Conservation (phyloP, 208 protist genomes). For the Balamuthia mandrillaris region DNA sequence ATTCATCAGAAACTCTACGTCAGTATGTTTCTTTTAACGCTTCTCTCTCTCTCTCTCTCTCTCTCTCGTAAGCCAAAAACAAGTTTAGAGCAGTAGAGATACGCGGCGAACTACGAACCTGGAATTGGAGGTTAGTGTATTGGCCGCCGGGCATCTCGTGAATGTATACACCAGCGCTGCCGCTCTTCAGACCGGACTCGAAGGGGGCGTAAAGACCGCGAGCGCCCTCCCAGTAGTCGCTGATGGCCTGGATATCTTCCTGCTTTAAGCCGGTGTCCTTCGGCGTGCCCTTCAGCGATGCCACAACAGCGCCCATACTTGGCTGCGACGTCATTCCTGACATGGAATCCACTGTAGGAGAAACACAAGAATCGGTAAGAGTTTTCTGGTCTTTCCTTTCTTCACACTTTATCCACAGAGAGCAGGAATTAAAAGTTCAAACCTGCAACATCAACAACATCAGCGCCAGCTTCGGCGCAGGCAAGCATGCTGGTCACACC, state of each 20-base stretch:
- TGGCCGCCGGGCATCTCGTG: constrained; percentile 75
- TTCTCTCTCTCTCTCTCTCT: too few species aligned
- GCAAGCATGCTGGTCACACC: constrained; percentile 80
- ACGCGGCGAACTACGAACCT: too few species aligned
- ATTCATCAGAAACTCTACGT: too few species aligned
- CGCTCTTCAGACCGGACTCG: constrained; percentile 51
- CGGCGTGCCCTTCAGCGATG: constrained; percentile 49
- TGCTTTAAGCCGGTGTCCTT: constrained; percentile 56
- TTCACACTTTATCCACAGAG: too few species aligned
- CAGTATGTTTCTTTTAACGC: too few species aligned
- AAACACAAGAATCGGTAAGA: too few species aligned
- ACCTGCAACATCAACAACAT: constrained; percentile 81
- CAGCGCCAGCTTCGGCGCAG: constrained; percentile 70
- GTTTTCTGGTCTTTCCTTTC: too few species aligned
- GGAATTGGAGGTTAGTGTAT: constrained; percentile 83
- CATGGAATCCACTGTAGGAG: constrained; percentile 80
- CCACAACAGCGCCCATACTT: constrained; percentile 74
- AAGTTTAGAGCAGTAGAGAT: too few species aligned
- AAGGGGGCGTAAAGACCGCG: constrained; percentile 69
- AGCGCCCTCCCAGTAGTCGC: constrained; percentile 57
- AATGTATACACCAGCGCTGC: constrained; percentile 65
- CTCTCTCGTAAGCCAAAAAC: too few species aligned
- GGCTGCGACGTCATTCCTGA: constrained; percentile 81
- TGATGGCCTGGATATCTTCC: constrained; percentile 35
- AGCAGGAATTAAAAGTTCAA: too few species aligned